Evolutionary conservation across 2,329 filamentous ascomycete species (phyloP).

Genomic region (Monilinia vaccinii-corymbosi): DNA sequence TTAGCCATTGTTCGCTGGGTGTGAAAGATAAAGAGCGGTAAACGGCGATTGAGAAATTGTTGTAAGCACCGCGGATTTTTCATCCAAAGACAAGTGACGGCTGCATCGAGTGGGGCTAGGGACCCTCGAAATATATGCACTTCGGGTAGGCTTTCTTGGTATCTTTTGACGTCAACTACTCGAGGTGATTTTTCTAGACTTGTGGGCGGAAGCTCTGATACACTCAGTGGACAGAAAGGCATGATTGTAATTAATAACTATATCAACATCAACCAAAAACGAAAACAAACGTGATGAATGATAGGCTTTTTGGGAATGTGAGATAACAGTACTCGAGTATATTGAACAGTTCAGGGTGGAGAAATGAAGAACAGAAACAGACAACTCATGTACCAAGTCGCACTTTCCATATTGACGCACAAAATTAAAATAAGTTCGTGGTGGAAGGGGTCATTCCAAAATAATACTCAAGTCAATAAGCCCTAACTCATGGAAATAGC

Average conservation of each 20-base stretch:
- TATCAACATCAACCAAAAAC: neutral
- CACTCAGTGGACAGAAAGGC: neutral
- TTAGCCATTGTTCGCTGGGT: neutral
- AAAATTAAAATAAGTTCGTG: neutral
- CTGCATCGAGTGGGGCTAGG: neutral
- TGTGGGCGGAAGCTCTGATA: neutral
- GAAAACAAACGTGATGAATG: neutral
- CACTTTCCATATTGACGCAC: neutral
- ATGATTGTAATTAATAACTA: neutral
- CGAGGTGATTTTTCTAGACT: neutral
- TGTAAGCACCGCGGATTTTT: neutral
- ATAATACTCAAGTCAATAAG: too few species aligned
- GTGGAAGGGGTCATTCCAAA: neutral
- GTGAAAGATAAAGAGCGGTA: neutral
- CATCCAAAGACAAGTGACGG: neutral
- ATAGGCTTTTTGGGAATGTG: neutral
- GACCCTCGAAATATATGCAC: neutral
- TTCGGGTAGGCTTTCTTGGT: neutral
- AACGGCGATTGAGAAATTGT: constrained; percentile 3
- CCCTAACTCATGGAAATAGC: neutral
- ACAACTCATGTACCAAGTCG: neutral
- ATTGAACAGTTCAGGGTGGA: neutral
- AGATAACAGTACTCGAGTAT: neutral
- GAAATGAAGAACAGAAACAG: neutral
- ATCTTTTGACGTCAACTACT: neutral